Percentiles rank a stretch among this genome's conserved stretches.
Evolutionary conservation across 2,329 filamentous ascomycete genomes (phyloP).

Genomic region (Sphaerostilbella broomeana): DNA sequence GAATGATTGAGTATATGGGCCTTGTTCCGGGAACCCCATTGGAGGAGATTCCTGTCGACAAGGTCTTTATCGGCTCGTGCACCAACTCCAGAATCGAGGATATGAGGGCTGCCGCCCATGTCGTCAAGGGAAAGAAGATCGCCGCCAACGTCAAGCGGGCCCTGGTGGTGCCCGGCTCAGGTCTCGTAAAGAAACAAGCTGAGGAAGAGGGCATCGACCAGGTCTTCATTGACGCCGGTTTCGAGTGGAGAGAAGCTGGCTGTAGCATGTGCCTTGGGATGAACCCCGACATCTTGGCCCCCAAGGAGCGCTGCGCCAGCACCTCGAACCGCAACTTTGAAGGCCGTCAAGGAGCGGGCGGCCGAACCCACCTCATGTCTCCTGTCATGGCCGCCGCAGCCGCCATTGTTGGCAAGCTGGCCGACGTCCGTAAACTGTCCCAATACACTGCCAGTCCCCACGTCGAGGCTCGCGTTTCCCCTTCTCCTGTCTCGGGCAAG

Average conservation of each 20-base stretch:
- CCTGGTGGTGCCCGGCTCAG: constrained; percentile 94
- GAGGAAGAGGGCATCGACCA: constrained; percentile 89
- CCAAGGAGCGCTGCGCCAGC: constrained; percentile 86
- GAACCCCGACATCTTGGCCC: constrained; percentile 95
- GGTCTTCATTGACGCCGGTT: constrained; percentile 85
- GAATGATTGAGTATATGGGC: constrained; percentile 95
- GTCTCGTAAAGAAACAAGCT: constrained; percentile 85
- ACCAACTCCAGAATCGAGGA: constrained; percentile 97
- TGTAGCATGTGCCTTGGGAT: constrained; percentile 99
- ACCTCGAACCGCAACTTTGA: constrained; percentile 98
- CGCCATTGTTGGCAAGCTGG: constrained; percentile 81
- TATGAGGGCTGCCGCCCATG: constrained; percentile 74
- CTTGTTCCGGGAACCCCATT: constrained; percentile 78
- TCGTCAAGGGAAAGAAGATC: constrained; percentile 82
- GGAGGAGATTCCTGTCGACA: constrained; percentile 88
- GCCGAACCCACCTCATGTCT: constrained; percentile 92
- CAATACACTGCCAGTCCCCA: constrained; percentile 52
- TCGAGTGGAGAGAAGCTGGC: constrained; percentile 96
- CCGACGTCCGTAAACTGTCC: constrained; percentile 79
- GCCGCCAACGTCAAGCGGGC: constrained; percentile 86
- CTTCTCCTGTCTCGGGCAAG: constrained; percentile 28
- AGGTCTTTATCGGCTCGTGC: constrained; percentile 97
- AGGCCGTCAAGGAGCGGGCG: constrained; percentile 85
- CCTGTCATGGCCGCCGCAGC: constrained; percentile 94
- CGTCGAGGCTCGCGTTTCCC: constrained; percentile 48